Percentiles rank a stretch among this genome's conserved stretches.
These are phyloP conservation scores for Chlorella ohadii DNA, from an alignment of 139 green algal species.

Conservation along the genomic window DNA sequence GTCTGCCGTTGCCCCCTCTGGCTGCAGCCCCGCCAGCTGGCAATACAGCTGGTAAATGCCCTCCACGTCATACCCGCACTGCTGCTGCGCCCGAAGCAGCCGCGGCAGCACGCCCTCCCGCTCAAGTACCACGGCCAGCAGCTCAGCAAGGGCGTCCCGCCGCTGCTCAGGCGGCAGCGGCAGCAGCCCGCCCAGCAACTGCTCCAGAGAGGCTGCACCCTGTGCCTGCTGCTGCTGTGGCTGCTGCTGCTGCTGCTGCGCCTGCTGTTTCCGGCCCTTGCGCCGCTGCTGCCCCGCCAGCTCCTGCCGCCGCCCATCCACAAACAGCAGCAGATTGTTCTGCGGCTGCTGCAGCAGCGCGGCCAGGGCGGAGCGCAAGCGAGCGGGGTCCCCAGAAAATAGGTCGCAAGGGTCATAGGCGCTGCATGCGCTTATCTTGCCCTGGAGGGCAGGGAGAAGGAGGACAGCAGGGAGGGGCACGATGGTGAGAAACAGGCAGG, in stretches of 20 bases:
- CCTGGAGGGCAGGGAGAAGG: constrained; percentile 16
- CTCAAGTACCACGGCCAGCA: constrained; percentile 18
- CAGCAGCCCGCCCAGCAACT: constrained; percentile 24
- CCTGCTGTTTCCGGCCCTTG: neutral
- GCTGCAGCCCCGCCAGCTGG: constrained; percentile 3
- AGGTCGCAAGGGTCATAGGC: constrained; percentile 83
- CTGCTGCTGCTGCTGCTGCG: neutral
- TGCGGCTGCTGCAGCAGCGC: constrained; percentile 63
- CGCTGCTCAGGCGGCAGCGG: constrained; percentile 22
- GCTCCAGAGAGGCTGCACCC: neutral
- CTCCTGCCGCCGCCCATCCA: constrained; percentile 51
- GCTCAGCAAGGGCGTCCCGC: neutral
- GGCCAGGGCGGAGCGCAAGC: constrained; percentile 50
- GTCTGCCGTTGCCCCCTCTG: neutral
- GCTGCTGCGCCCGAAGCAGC: constrained; percentile 60
- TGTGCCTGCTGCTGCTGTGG: neutral
- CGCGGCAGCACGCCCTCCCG: constrained; percentile 47
- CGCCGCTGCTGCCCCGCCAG: neutral
- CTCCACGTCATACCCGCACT: constrained; percentile 69
- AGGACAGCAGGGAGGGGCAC: neutral
- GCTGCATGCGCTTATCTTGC: constrained; percentile 44
- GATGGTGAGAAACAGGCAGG: neutral
- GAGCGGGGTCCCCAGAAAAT: constrained; percentile 63
- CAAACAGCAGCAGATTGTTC: constrained; percentile 85
- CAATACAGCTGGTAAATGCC: constrained; percentile 54